A percentile compares a stretch with the other conserved stretches of the same genome.
Conservation (phyloP, 2,329 filamentous ascomycete genomes). For the Aspergillus pseudoglaucus region DNA sequence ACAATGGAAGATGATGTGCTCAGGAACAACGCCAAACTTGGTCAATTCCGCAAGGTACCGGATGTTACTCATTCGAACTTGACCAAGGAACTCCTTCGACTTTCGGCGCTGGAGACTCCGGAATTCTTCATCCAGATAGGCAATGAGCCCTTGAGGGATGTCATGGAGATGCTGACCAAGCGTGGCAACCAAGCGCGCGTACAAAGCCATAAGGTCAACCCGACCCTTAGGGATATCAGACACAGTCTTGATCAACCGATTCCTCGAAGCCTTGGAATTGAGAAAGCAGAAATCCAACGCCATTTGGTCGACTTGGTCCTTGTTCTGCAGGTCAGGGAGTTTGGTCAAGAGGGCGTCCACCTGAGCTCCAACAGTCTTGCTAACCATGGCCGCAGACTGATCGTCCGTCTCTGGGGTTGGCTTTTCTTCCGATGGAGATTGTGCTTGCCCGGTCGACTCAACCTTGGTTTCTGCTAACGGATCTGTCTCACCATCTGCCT, state of each 20-base stretch:
- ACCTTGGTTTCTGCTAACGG: constrained; percentile 41
- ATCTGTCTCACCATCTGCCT: constrained; percentile 46
- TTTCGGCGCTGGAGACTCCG: constrained; percentile 93
- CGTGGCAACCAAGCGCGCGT: constrained; percentile 87
- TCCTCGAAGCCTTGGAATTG: constrained; percentile 96
- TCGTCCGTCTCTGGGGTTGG: constrained; percentile 59
- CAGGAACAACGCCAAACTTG: constrained; percentile 95
- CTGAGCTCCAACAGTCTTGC: constrained; percentile 95
- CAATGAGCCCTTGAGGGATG: constrained; percentile 82
- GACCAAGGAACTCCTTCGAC: constrained; percentile 93
- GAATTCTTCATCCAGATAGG: constrained; percentile 93
- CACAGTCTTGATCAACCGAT: constrained; percentile 83
- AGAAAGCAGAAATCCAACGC: constrained; percentile 97
- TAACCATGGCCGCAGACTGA: constrained; percentile 86
- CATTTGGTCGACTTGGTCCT: constrained; percentile 84
- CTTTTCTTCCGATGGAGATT: constrained; percentile 43
- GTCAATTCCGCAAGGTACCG: constrained; percentile 97
- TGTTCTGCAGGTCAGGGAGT: constrained; percentile 84
- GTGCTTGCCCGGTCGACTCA: constrained; percentile 32
- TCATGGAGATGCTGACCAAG: constrained; percentile 91
- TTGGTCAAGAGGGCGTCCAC: constrained; percentile 84
- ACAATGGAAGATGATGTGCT: constrained; percentile 98
- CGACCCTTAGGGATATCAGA: constrained; percentile 93
- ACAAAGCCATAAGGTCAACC: constrained; percentile 81
- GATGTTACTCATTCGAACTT: constrained; percentile 88